Evolutionary conservation across 2,329 filamentous ascomycete species (phyloP).

Genomic region (Fusarium verticillioides): DNA sequence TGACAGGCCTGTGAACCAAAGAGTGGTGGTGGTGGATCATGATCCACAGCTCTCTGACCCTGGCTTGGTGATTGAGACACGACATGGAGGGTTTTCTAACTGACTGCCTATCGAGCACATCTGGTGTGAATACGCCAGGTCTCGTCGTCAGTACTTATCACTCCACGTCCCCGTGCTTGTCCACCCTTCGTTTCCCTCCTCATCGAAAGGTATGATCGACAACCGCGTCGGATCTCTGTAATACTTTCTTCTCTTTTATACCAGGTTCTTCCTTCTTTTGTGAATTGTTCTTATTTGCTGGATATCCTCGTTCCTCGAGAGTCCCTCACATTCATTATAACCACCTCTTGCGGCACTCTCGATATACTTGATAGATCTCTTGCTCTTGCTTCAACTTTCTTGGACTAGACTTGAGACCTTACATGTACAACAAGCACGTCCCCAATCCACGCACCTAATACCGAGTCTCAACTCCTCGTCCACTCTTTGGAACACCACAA

Average conservation of each 20-base stretch:
- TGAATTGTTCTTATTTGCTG: constrained; percentile 57
- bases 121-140: constrained; percentile 47
- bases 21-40: constrained; percentile 41
- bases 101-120: constrained; percentile 45
- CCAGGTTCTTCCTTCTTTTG: constrained; percentile 63
- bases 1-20: constrained; percentile 15
- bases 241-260: constrained; percentile 59
- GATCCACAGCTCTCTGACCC: constrained; percentile 50
- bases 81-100: constrained; percentile 51
- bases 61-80: constrained; percentile 62
- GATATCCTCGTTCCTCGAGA: constrained; percentile 52
- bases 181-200: constrained; percentile 48
- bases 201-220: constrained; percentile 59
- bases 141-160: constrained; percentile 61
- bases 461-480: constrained; percentile 54
- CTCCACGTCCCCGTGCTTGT: constrained; percentile 57
- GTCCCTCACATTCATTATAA: constrained; percentile 56
- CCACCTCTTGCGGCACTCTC: constrained; percentile 42
- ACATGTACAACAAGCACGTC: constrained; percentile 47
- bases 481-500: constrained; percentile 51
- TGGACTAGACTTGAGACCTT: constrained; percentile 39
- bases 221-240: constrained; percentile 59
- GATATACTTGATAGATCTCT: constrained; percentile 37
- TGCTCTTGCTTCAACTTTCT: constrained; percentile 28
- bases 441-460: constrained; percentile 45